Base-by-base conservation (phyloP, 2,329 filamentous ascomycete genomes). In the Neophaeococcomyces mojaviensis region DNA sequence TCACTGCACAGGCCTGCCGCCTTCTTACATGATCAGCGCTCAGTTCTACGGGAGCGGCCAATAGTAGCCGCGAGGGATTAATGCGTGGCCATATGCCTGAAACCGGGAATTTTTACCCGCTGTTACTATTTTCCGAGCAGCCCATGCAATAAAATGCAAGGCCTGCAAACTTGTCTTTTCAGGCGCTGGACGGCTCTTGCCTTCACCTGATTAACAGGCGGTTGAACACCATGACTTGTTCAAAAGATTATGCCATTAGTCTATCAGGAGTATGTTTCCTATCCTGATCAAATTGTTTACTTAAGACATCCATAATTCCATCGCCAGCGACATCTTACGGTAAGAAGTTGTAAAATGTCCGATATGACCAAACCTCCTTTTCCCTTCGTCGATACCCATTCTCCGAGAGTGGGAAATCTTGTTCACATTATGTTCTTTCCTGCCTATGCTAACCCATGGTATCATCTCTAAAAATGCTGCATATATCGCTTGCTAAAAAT, bases 1-100 rank as follows among this genome's bases (percentile, higher is more conserved):
- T 6, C 24, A 28, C 10, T 28, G 24, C 24, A 28, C 10, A 16
- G 28, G 10, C 3, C 26, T 28, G 41, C 12, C 33, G 41, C 18
- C 18, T 37, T 20, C 30, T 22, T 36, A 44, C 41, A 44, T 44
- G 41, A 44, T 44, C 41, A 33, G 16, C 41, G 32, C 12, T 33
- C 20, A 16, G 15, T 12, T 37, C 20, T 5, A 8, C 20, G 16
- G 12, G 34, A 4, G 34, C 8, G 10, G 34, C 20, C 16, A 18
- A 37, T 37, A 12, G 16, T 19, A 19, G 16, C n/a, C 16, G 24
- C 24, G 24, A 28, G 24, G 24, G 24, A 5, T 28, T 10, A 28
- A 28, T 28, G 10, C 10, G 24, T 28, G 24, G n/a, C 24, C 5
- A 28, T 10, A 10, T 28, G 24, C 24, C 24, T 28, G 24, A 28